phyloP scores from a whole-genome alignment of 495 filamentous ascomycete genomes.

The Penicillium ucsense region DNA sequence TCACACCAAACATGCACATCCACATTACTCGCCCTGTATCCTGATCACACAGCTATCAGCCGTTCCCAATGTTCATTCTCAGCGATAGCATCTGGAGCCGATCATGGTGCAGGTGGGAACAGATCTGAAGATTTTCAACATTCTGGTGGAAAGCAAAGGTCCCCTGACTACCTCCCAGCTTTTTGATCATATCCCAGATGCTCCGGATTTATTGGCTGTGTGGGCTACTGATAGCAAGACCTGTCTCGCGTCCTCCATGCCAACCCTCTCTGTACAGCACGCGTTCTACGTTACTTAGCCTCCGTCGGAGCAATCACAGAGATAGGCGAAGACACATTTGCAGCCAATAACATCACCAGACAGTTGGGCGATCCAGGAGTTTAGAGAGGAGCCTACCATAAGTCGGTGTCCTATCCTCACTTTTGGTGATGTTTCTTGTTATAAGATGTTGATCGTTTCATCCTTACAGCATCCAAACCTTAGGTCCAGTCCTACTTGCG shows the following conservation, averaged over 20 bases:
- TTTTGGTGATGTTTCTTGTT: not conserved
- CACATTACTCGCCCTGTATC: not conserved
- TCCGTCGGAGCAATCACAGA: constrained; percentile 24
- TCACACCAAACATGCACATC: too few relatives aligned
- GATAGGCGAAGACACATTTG: constrained; percentile 16
- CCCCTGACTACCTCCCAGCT: constrained; percentile 17
- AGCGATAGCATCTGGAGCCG: constrained; percentile 9
- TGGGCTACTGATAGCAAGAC: not conserved
- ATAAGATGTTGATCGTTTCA: not conserved
- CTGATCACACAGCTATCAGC: not conserved
- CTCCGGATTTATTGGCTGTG: constrained; percentile 1
- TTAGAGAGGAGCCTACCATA: constrained; percentile 12
- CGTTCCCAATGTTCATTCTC: not conserved
- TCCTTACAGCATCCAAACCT: constrained; percentile 14
- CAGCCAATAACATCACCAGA: constrained; percentile 21
- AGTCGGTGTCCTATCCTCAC: not conserved
- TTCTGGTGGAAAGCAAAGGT: constrained; percentile 11
- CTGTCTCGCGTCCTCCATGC: not conserved
- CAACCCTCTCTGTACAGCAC: constrained; percentile 10
- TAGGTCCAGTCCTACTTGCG: constrained; percentile 8
- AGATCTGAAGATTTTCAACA: constrained; percentile 24
- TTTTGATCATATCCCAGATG: constrained; percentile 10
- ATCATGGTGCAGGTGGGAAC: constrained; percentile 6
- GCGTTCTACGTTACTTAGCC: constrained; percentile 31
- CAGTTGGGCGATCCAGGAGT: constrained; percentile 5